These are phyloP conservation scores for Beauveria sp. DNA, from an alignment of 2,329 filamentous ascomycete genomes.

Conservation along the genomic window DNA sequence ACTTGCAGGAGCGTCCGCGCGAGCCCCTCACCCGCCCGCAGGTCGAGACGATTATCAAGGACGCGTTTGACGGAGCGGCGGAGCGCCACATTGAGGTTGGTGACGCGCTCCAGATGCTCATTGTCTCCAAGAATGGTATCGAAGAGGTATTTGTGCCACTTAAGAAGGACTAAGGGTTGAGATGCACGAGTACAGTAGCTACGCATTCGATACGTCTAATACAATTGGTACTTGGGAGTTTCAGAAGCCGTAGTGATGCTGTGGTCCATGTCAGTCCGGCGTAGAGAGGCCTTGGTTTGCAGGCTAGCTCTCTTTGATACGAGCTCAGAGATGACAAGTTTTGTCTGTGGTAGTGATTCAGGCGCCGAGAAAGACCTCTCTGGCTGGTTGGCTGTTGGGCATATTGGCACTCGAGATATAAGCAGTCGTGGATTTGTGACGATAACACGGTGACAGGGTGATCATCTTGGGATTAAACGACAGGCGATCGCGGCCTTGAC, in stretches of 20 bases:
- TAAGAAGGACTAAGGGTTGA: conserved; percentile 68
- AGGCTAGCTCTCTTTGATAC: neutral
- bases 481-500: too few species aligned
- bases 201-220: conserved; percentile 2
- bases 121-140: conserved; percentile 82
- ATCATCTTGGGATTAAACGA: too few species aligned
- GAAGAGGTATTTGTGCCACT: conserved; percentile 75
- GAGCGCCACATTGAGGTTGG: conserved; percentile 99
- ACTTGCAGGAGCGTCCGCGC: conserved; percentile 62
- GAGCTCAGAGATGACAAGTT: neutral
- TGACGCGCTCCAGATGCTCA: conserved; percentile 90
- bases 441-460: too few species aligned
- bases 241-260: neutral
- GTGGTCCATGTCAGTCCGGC: too few species aligned
- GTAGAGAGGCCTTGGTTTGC: neutral
- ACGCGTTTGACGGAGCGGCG: conserved; percentile 95
- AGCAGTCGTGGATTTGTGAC: too few species aligned
- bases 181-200: conserved; percentile 25
- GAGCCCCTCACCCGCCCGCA: conserved; percentile 63
- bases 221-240: neutral
- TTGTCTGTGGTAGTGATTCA: too few species aligned
- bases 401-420: too few species aligned
- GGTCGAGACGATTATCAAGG: conserved; percentile 83
- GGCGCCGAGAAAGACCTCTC: too few species aligned
- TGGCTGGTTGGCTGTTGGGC: too few species aligned